Evolutionary conservation across 768 basidiomycete species (phyloP).

Genomic region (Chalciporus piperatus): DNA sequence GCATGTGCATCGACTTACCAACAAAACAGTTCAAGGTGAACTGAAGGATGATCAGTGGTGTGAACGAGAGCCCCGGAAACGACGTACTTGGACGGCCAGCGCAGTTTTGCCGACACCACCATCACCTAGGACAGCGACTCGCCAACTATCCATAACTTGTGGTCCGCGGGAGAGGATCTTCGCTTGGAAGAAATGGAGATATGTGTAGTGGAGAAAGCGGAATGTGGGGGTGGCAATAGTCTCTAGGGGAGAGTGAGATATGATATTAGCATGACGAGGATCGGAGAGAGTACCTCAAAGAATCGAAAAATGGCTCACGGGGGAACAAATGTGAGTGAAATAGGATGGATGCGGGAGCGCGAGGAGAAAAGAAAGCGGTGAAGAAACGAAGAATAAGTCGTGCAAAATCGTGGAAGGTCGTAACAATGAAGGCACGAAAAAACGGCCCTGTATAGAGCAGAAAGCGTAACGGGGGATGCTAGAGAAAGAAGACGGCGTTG

Average conservation of each 20-base stretch:
- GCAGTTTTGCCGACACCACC: conserved; percentile 98
- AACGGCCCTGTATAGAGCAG: conserved; percentile 26
- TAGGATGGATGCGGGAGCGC: conserved; percentile 21
- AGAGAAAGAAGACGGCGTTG: conserved; percentile 33
- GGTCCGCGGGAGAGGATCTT: conserved; percentile 9
- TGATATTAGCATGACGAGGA: not conserved
- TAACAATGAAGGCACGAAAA: conserved; percentile 43
- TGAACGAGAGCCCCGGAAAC: not conserved
- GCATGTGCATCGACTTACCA: conserved; percentile 50
- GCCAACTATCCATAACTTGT: conserved; percentile 85
- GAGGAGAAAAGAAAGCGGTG: conserved; percentile 41
- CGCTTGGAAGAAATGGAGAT: conserved; percentile 18
- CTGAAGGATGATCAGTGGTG: conserved; percentile 41
- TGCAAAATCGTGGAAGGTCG: conserved; percentile 66
- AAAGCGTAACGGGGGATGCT: conserved; percentile 20
- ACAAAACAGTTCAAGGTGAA: conserved; percentile 97
- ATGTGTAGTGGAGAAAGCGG: conserved; percentile 31
- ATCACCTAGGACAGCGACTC: conserved; percentile 93
- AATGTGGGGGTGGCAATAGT: conserved; percentile 7
- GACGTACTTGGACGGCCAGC: conserved; percentile 84
- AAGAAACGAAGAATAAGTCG: conserved; percentile 50
- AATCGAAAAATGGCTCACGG: conserved; percentile 18
- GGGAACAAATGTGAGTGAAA: conserved; percentile 29
- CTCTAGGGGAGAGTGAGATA: conserved; percentile 19
- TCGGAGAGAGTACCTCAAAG: conserved; percentile 4